Evolutionary conservation across 2,329 filamentous ascomycete genomes (phyloP), one percentile per base, ranked within the genome.

Genomic region (Xylariaceae sp.): DNA sequence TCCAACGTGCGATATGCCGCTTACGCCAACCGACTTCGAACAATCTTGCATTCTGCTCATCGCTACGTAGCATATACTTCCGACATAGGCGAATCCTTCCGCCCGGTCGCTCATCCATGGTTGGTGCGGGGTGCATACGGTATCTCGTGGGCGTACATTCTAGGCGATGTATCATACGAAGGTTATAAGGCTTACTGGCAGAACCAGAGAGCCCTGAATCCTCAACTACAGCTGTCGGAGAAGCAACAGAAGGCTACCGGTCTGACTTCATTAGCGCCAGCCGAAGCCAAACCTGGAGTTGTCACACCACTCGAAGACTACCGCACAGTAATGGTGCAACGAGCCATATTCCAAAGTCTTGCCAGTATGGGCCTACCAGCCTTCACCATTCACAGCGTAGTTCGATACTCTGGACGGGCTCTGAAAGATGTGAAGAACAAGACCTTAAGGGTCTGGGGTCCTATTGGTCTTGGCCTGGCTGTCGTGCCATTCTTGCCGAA

Each of bases 41-140:
- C 92, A 6, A 89, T 97, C 62, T 85, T 99, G 67, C 78, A 92
- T 63, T 91, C 89, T 13, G 92, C 92, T 3, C 94, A 97, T 68
- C 87, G 94, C 67, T 99, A 99, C 68, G 92, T 99, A 42, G 94
- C 94, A 51, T 99, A 99, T 72, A 97, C 94, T 0, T 92, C 88
- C 16, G 93, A 97, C 67, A 93, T 99, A 60, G 94, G 94, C 70
- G 94, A 99, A 73, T 95, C 90, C 0, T 99, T 99, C 75, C 85
- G 94, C 2, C 94, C 94, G 0, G 82, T 99, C 32, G 92, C 93
- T 3, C 92, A 97, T 69, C 93, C 92, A 0, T 86, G 81, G 65
- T 75, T 95, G 3, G 88, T 99, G 9, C 84, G 87, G 54, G 79
- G 84, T 41, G 94, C 94, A 5, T 99, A 99, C 69, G 93, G 84